phyloP scores from a whole-genome alignment of 2,329 filamentous ascomycete species.

The Colletotrichum salicis region DNA sequence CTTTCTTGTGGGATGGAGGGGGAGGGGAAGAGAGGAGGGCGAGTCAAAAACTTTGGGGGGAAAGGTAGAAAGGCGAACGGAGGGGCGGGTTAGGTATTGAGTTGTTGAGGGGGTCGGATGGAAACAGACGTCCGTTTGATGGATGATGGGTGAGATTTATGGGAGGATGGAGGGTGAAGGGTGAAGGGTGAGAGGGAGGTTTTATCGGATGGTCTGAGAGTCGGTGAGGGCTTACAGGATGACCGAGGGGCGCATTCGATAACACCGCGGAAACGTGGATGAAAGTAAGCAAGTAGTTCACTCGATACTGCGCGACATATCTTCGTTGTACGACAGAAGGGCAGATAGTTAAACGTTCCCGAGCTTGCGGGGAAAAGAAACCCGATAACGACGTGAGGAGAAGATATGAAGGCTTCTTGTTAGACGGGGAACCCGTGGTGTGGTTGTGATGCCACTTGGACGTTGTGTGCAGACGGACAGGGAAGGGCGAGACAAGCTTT shows the following conservation, averaged over 20 bases:
- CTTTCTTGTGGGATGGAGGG: not conserved
- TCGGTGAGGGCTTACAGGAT: not conserved
- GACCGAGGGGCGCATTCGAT: not conserved
- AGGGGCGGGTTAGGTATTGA: not conserved
- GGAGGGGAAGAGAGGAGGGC: not conserved
- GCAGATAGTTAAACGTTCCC: not conserved
- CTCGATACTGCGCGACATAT: not conserved
- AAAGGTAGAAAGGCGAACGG: not conserved
- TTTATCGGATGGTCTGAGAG: conserved; percentile 25
- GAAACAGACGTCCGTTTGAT: not conserved
- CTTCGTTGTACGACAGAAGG: not conserved
- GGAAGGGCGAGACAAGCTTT: conserved; percentile 18
- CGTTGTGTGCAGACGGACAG: conserved; percentile 16
- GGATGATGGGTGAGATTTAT: conserved; percentile 5
- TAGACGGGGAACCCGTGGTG: not conserved
- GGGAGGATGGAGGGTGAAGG: not conserved
- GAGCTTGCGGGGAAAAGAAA: not conserved
- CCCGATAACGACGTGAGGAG: not conserved
- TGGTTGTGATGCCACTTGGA: conserved; percentile 18
- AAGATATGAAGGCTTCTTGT: not conserved
- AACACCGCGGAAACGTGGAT: not conserved
- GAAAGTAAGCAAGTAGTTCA: not conserved
- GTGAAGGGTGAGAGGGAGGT: not conserved
- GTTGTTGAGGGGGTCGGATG: not conserved
- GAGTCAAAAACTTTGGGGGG: not conserved